A percentile compares a stretch with the other conserved stretches of the same genome.
These are phyloP conservation scores for Globisporangium ultimum DNA, from an alignment of 352 stramenopile genomes.

Conservation along the genomic window DNA sequence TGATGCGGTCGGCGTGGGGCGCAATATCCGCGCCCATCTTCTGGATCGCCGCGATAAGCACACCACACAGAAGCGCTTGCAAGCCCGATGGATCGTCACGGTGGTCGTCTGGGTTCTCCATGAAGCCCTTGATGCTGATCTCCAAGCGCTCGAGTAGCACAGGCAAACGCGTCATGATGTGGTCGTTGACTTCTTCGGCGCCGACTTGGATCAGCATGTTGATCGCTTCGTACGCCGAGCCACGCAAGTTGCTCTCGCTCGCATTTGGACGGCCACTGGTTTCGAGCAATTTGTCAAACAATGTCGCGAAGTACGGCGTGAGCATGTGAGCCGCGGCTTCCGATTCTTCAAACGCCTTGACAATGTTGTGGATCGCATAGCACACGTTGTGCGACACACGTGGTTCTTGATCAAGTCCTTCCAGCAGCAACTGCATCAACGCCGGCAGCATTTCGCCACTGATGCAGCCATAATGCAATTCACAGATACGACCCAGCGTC, in stretches of 20 bases:
- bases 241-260: constrained; percentile 89
- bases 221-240: constrained; percentile 92
- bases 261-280: constrained; percentile 88
- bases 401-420: constrained; percentile 83
- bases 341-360: constrained; percentile 89
- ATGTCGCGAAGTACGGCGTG: constrained; percentile 85
- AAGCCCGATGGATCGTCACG: constrained; percentile 72
- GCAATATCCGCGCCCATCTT: constrained; percentile 90
- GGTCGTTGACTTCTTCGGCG: constrained; percentile 65
- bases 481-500: constrained; percentile 95
- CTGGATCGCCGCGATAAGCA: constrained; percentile 92
- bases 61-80: constrained; percentile 86
- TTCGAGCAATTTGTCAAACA: constrained; percentile 93
- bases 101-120: constrained; percentile 72
- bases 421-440: constrained; percentile 86
- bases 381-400: constrained; percentile 94
- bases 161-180: constrained; percentile 79
- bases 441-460: constrained; percentile 86
- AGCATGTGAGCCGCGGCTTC: constrained; percentile 82
- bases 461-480: constrained; percentile 91
- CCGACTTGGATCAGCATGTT: constrained; percentile 92
- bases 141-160: constrained; percentile 79
- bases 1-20: constrained; percentile 90
- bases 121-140: constrained; percentile 53
- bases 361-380: constrained; percentile 96